These are phyloP conservation scores for Penicillium psychrofluorescens DNA, from an alignment of 495 filamentous ascomycete genomes.

Conservation along the genomic window DNA sequence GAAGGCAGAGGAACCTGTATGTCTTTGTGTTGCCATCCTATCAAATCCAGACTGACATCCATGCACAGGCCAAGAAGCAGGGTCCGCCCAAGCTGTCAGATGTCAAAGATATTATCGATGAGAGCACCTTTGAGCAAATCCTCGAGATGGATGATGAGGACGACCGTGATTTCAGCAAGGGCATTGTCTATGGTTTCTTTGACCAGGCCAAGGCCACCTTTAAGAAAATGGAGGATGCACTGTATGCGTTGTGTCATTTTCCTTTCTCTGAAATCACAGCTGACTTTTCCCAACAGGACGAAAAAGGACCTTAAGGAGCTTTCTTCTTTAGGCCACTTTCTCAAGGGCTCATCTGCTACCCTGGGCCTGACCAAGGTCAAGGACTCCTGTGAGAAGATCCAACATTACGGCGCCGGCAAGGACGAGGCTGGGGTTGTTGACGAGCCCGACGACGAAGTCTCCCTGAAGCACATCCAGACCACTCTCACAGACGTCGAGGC, in stretches of 20 bases:
- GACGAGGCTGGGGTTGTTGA: slow-evolving; percentile 66
- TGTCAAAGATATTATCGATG: slow-evolving; percentile 67
- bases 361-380: slow-evolving; percentile 88
- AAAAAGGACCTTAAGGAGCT: slow-evolving; percentile 59
- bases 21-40: not conserved
- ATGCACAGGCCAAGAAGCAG: slow-evolving; percentile 30
- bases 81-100: slow-evolving; percentile 42
- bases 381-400: slow-evolving; percentile 92
- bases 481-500: slow-evolving; percentile 63
- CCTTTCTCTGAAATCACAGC: slow-evolving; percentile 2
- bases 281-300: slow-evolving; percentile 39
- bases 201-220: slow-evolving; percentile 86
- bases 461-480: slow-evolving; percentile 58
- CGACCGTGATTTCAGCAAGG: slow-evolving; percentile 68
- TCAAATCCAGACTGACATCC: not conserved
- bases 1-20: slow-evolving; percentile 22
- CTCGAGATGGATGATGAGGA: slow-evolving; percentile 92
- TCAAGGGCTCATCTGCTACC: slow-evolving; percentile 97
- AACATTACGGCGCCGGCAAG: slow-evolving; percentile 76
- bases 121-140: slow-evolving; percentile 81
- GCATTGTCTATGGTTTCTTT: slow-evolving; percentile 89
- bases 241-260: slow-evolving; percentile 53
- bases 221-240: slow-evolving; percentile 66
- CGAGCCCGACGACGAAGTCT: slow-evolving; percentile 52
- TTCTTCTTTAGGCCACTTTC: slow-evolving; percentile 83